phyloP scores from a whole-genome alignment of 495 filamentous ascomycete species.

The Neurospora discreta region DNA sequence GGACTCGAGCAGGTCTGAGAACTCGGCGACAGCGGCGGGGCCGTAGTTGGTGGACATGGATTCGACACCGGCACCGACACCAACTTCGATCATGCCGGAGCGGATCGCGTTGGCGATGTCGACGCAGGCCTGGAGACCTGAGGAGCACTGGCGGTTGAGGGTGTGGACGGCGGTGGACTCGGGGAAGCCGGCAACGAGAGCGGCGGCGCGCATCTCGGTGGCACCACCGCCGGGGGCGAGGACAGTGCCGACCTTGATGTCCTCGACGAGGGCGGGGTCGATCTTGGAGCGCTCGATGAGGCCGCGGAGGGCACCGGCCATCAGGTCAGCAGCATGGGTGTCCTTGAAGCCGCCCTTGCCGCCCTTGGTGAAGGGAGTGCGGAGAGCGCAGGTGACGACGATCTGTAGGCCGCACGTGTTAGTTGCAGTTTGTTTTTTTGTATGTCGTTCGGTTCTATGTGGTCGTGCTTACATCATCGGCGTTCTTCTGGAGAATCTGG shows the following conservation, averaged over 20 bases:
- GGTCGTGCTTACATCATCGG: slow-evolving; percentile 35
- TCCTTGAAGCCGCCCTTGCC: slow-evolving; percentile 95
- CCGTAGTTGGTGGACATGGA: slow-evolving; percentile 92
- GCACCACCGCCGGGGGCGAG: slow-evolving; percentile 89
- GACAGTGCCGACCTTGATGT: slow-evolving; percentile 85
- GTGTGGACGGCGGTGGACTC: slow-evolving; percentile 69
- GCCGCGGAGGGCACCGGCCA: slow-evolving; percentile 70
- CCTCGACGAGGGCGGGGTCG: slow-evolving; percentile 74
- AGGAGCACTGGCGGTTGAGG: slow-evolving; percentile 86
- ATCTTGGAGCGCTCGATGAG: slow-evolving; percentile 77
- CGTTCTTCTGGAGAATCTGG: slow-evolving; percentile 38
- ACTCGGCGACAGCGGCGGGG: slow-evolving; percentile 82
- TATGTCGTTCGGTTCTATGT: background rate
- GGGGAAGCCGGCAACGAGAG: slow-evolving; percentile 85
- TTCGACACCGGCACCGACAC: slow-evolving; percentile 94
- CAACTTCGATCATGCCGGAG: slow-evolving; percentile 87
- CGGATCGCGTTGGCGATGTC: slow-evolving; percentile 88
- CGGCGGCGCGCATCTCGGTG: slow-evolving; percentile 90
- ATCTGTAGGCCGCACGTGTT: slow-evolving; percentile 37
- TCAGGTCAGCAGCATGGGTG: slow-evolving; percentile 73
- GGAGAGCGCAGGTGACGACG: slow-evolving; percentile 86
- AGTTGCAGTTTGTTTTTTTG: background rate
- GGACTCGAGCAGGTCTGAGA: slow-evolving; percentile 81
- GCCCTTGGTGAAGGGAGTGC: slow-evolving; percentile 84
- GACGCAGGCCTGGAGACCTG: slow-evolving; percentile 77